These are phyloP conservation scores for Candida tetrigidarum DNA, from an alignment of 1,139 yeast genomes.

Conservation along the genomic window DNA sequence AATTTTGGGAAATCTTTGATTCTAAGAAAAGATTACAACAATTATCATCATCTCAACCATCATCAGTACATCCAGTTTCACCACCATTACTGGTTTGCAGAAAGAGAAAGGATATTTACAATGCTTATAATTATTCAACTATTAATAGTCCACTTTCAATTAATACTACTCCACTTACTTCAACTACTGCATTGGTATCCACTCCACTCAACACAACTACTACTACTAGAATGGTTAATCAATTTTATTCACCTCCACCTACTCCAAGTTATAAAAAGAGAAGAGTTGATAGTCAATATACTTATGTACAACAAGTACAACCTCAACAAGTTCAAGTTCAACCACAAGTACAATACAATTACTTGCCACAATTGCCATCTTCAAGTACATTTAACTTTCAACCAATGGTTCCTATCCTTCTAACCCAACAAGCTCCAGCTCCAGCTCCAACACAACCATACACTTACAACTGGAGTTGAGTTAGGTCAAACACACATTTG, in stretches of 20 bases:
- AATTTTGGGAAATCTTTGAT: slow-evolving; percentile 29
- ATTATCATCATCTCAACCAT: slow-evolving; percentile 6
- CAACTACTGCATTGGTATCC: slow-evolving; percentile 4
- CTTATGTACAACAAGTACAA: background rate
- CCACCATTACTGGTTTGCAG: background rate
- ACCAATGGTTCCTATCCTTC: slow-evolving; percentile 2
- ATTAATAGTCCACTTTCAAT: slow-evolving; percentile 1
- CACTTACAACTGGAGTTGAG: slow-evolving; percentile 1
- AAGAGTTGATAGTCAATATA: slow-evolving; percentile 4
- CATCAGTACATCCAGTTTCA: slow-evolving; percentile 7
- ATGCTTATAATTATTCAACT: background rate
- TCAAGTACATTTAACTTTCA: slow-evolving; percentile 1
- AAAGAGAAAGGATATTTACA: background rate
- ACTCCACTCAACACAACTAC: slow-evolving; percentile 1
- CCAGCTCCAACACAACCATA: background rate
- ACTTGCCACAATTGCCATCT: background rate
- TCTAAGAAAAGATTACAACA: background rate
- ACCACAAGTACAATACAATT: background rate
- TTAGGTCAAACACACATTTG: too few species aligned
- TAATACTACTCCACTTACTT: background rate
- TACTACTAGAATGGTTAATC: background rate
- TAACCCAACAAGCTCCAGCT: background rate
- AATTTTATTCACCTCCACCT: slow-evolving; percentile 1
- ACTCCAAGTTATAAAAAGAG: slow-evolving; percentile 3
- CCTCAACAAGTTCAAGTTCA: slow-evolving; percentile 2